Percentiles rank a stretch among this genome's conserved stretches.
phyloP scores from a whole-genome alignment of 2,329 filamentous ascomycete species.

The Ophiognomonia clavigignenti-juglandacearum region DNA sequence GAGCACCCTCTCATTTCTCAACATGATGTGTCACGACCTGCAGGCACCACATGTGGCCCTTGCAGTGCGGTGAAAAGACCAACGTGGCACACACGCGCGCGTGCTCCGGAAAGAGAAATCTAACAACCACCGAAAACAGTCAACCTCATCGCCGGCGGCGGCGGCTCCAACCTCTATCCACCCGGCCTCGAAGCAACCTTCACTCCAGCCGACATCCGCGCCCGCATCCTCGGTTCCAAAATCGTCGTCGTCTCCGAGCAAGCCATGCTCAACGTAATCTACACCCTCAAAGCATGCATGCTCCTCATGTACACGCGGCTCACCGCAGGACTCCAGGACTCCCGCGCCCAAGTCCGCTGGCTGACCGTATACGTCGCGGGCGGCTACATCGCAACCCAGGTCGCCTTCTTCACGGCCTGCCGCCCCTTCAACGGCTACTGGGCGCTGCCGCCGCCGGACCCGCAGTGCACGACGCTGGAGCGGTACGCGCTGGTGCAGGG shows the following conservation, averaged over 20 bases:
- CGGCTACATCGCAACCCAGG: constrained; percentile 37
- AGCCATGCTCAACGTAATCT: constrained; percentile 29
- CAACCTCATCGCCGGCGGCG: constrained; percentile 34
- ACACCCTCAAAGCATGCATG: constrained; percentile 22
- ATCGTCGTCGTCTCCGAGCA: constrained; percentile 39
- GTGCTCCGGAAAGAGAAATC: no score
- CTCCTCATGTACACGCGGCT: constrained; percentile 30
- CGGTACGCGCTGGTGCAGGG: constrained; percentile 43
- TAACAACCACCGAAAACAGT: constrained; percentile 14
- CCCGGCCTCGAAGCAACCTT: constrained; percentile 31
- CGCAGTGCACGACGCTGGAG: constrained; percentile 41
- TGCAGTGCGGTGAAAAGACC: no score
- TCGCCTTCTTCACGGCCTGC: constrained; percentile 42
- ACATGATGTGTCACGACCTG: background rate
- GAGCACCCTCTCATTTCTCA: background rate
- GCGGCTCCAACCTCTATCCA: constrained; percentile 37
- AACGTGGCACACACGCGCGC: no score
- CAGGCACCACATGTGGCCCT: no score
- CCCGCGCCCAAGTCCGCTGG: constrained; percentile 26
- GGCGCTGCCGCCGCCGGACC: constrained; percentile 39
- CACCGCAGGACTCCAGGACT: constrained; percentile 29
- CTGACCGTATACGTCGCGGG: constrained; percentile 34
- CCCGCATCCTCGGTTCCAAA: constrained; percentile 38
- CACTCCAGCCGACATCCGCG: constrained; percentile 30
- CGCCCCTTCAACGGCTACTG: constrained; percentile 41